Percentiles rank a stretch among this genome's conserved stretches.
Evolutionary conservation across 306 rosid genomes (phyloP).

Genomic region (Vigna reflexopilosa): DNA sequence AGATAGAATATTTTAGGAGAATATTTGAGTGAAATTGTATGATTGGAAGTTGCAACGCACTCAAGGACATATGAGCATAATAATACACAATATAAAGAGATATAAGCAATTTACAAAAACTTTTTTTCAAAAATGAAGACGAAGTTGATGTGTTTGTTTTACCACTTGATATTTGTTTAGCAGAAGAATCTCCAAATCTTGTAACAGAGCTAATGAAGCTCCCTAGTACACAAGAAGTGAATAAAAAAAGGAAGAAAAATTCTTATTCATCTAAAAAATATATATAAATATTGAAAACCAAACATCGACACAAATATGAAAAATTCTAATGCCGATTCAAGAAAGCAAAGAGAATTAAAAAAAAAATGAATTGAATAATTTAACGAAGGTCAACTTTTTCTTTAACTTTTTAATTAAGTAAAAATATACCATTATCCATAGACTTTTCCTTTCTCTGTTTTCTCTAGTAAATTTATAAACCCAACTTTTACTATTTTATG

Average conservation of each 20-base stretch:
- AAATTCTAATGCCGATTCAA: no score
- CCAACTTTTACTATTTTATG: background rate
- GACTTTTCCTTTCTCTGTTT: background rate
- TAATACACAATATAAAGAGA: background rate
- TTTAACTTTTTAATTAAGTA: background rate
- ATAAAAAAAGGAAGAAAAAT: constrained; percentile 25
- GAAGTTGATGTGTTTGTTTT: constrained; percentile 37
- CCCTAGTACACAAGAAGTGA: constrained; percentile 63
- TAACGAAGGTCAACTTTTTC: no score
- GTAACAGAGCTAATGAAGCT: constrained; percentile 68
- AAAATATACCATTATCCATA: background rate
- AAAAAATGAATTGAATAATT: no score
- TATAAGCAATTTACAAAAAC: background rate
- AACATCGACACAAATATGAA: no score
- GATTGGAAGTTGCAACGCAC: background rate
- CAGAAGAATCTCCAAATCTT: constrained; percentile 82
- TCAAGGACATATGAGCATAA: background rate
- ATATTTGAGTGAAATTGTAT: background rate
- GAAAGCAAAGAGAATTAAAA: no score
- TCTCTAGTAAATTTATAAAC: background rate
- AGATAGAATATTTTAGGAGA: no score
- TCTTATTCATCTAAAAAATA: no score
- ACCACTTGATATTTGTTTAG: constrained; percentile 79
- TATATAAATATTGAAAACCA: no score
- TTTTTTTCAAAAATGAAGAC: background rate